phyloP scores from a whole-genome alignment of 169 alveolate genomes.

The Cryptosporidium baileyi region DNA sequence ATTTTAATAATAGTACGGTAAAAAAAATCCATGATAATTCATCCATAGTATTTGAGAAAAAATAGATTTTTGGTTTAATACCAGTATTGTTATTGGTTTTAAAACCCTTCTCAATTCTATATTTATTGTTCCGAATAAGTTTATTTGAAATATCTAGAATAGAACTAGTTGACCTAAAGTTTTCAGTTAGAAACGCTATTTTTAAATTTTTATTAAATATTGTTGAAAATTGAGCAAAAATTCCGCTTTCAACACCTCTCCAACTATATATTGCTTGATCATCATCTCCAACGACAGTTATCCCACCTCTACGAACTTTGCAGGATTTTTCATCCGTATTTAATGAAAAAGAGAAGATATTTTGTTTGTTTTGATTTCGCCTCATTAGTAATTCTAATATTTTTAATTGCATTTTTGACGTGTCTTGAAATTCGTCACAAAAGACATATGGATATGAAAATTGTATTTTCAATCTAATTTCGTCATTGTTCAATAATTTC shows the following conservation, averaged over 20 bases:
- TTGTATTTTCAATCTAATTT: conserved; percentile 65
- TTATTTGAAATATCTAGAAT: conserved; percentile 71
- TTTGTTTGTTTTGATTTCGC: not conserved
- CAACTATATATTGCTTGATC: conserved; percentile 82
- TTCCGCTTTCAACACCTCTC: conserved; percentile 79
- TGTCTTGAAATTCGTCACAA: conserved; percentile 84
- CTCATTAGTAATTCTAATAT: conserved; percentile 58
- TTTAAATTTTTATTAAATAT: conserved; percentile 44
- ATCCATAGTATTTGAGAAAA: conserved; percentile 70
- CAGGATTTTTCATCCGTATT: not conserved
- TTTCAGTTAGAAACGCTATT: conserved; percentile 63
- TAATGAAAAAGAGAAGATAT: not conserved
- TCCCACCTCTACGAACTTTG: conserved; percentile 53
- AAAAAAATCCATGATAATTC: conserved; percentile 74
- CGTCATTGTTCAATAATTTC: conserved; percentile 58
- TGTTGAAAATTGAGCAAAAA: conserved; percentile 66
- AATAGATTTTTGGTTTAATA: conserved; percentile 69
- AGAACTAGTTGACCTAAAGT: conserved; percentile 77
- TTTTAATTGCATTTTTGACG: conserved; percentile 77
- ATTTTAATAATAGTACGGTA: conserved; percentile 68
- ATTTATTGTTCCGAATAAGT: conserved; percentile 70
- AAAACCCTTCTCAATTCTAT: conserved; percentile 72
- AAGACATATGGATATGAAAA: conserved; percentile 74
- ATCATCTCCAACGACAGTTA: conserved; percentile 83
- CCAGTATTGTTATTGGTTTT: conserved; percentile 71